A percentile compares a stretch with the other conserved stretches of the same genome.
Evolutionary conservation across 495 filamentous ascomycete genomes (phyloP).

Genomic region (Aspergillus carlsbadensis): DNA sequence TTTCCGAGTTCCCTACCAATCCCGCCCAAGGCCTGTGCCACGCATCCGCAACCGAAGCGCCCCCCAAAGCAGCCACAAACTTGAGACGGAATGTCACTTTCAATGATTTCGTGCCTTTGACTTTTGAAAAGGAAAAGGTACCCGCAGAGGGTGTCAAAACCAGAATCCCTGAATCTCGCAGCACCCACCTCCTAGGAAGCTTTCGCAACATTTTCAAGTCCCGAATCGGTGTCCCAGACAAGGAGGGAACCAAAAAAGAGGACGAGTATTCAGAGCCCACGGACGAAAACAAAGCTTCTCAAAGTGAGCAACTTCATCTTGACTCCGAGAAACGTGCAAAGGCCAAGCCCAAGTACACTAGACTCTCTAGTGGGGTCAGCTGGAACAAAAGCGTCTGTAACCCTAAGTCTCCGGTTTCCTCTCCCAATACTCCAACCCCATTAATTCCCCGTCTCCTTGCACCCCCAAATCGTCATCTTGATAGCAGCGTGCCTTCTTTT

Average conservation of each 20-base stretch:
- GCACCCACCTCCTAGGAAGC: conserved; percentile 16
- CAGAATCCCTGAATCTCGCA: conserved; percentile 6
- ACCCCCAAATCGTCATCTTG: not conserved
- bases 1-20: conserved; percentile 8
- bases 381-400: conserved; percentile 11
- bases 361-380: conserved; percentile 9
- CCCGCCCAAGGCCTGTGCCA: not conserved
- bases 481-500: conserved; percentile 14
- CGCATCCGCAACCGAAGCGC: not conserved
- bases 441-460: conserved; percentile 11
- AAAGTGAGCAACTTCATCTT: not conserved
- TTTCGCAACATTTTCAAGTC: conserved; percentile 25
- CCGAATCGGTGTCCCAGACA: conserved; percentile 9
- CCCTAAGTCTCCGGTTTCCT: conserved; percentile 6
- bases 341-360: conserved; percentile 10
- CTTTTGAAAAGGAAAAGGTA: not conserved
- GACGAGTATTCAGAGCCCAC: not conserved
- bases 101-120: conserved; percentile 8
- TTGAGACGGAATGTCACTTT: conserved; percentile 7
- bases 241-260: conserved; percentile 9
- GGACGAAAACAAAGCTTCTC: not conserved
- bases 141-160: not conserved
- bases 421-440: not conserved
- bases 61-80: not conserved
- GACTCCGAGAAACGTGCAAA: conserved; percentile 7